Conservation (phyloP, 306 rosid genomes). For the Lagenaria siceraria region DNA sequence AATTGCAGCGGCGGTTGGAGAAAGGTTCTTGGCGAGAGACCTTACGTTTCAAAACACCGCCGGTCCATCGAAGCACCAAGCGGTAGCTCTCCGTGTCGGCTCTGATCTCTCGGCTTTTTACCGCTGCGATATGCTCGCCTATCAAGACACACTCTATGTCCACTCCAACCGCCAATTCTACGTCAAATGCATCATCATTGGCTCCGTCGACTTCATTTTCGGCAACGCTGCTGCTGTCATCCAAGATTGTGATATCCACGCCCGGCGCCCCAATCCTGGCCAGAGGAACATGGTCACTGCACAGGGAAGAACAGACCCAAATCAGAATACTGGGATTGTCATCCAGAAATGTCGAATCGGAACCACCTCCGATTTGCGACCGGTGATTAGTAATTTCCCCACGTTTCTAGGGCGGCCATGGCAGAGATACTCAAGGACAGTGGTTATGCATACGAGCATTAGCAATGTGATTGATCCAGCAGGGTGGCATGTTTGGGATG, state of each 20-base stretch:
- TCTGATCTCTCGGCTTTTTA: constrained; percentile 80
- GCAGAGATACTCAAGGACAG: constrained; percentile 82
- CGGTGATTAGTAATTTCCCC: constrained; percentile 29
- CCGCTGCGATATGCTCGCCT: constrained; percentile 55
- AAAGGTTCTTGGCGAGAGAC: constrained; percentile 50
- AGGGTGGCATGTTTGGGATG: constrained; percentile 76
- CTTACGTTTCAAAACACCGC: constrained; percentile 85
- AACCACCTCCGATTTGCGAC: constrained; percentile 47
- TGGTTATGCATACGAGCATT: constrained; percentile 43
- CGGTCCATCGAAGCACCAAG: constrained; percentile 86
- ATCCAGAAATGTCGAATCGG: constrained; percentile 69
- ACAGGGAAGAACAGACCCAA: constrained; percentile 75
- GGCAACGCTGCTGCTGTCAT: constrained; percentile 69
- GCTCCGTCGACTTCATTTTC: constrained; percentile 83
- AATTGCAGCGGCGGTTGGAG: constrained; percentile 69
- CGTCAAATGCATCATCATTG: constrained; percentile 35
- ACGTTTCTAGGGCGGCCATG: constrained; percentile 81
- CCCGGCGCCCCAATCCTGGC: constrained; percentile 59
- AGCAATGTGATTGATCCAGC: constrained; percentile 49
- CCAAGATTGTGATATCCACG: constrained; percentile 72
- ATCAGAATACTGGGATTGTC: constrained; percentile 86
- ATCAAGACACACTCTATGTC: constrained; percentile 86
- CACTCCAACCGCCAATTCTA: constrained; percentile 86
- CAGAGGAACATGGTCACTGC: constrained; percentile 90
- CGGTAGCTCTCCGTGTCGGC: constrained; percentile 82